Base-by-base conservation (phyloP, 495 filamentous ascomycete species). In the Penicillium lividum region DNA sequence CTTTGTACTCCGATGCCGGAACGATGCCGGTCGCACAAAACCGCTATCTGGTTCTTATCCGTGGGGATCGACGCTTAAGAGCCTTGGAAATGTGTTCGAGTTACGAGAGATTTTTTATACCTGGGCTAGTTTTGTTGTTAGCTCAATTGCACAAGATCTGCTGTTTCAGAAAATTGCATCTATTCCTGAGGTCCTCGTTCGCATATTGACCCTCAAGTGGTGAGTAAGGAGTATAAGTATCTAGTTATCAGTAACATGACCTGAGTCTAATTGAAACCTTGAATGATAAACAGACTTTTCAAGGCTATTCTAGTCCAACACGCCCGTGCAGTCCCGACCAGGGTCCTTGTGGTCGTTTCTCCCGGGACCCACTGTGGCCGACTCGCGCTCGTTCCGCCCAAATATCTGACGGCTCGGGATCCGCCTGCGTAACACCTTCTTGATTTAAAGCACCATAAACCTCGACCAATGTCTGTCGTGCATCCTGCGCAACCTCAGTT, bases 251-350 rank as follows among this genome's bases (percentile, higher is more conserved):
- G 22, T 22, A 22, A 22, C 22, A 22, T 22, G 22, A 2, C 22
- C 22, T 22, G 22, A 22, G 22, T 22, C 22, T 22, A 22, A 22
- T 22, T 22, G 22, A 22, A 22, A 22, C 22, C 22, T 22, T 22
- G 22, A 33, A 33, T 5, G 33, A 11, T 11, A 4, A 36, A 36
- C 33, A 36, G 33, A 36, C 33, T 36, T 36, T 36, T 36, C 33
- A 38, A 40, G 25, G n/a, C 56, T 63, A 67, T 48, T 58, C 63
- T 7, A 75, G 36, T 11, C 73, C 77, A 31, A 80, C 59, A 22
- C 56, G 57, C 16, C 76, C 77, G 63, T 75, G 65, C 54, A 80
- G 59, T 13, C 60, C 57, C 22, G 68, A 56, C 76, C 76, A 80
- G 7, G 76, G 76, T 4, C 75, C 76, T 31, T 64, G 70, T 15